phyloP scores from a whole-genome alignment of 495 filamentous ascomycete genomes.

The Aspergillus homomorphus region DNA sequence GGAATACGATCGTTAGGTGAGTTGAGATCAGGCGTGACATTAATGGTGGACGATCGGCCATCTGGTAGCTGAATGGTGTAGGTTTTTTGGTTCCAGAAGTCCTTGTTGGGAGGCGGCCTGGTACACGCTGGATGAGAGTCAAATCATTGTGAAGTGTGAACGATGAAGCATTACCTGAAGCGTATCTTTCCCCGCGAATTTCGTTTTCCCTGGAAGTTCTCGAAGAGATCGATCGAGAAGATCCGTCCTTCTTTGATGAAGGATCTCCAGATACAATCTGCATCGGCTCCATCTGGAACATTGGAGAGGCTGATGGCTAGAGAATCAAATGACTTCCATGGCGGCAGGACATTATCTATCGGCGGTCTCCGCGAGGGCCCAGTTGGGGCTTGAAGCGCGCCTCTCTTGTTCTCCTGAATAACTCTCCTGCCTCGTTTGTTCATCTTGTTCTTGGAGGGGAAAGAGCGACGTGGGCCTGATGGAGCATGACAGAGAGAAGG shows the following conservation, averaged over 20 bases:
- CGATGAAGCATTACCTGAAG: constrained; percentile 35
- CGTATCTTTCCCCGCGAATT: constrained; percentile 34
- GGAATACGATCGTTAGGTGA: constrained; percentile 14
- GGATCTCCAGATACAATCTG: constrained; percentile 34
- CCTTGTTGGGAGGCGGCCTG: constrained; percentile 39
- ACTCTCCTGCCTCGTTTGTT: not conserved
- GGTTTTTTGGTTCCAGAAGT: constrained; percentile 35
- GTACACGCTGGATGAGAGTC: constrained; percentile 9
- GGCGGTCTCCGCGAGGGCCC: not conserved
- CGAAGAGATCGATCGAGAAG: constrained; percentile 43
- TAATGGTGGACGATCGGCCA: constrained; percentile 15
- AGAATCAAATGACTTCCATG: constrained; percentile 41
- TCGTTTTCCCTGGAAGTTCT: constrained; percentile 30
- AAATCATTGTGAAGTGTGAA: not conserved
- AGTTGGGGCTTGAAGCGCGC: not conserved
- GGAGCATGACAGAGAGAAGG: constrained; percentile 1
- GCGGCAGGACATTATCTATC: constrained; percentile 13
- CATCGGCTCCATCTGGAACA: constrained; percentile 33
- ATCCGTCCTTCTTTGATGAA: constrained; percentile 43
- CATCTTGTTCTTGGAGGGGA: not conserved
- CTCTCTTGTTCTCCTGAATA: not conserved
- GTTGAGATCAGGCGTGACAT: constrained; percentile 22
- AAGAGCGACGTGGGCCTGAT: not conserved
- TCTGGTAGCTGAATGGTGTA: constrained; percentile 28
- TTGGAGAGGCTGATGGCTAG: constrained; percentile 33